A percentile compares a stretch with the other conserved stretches of the same genome.
phyloP scores from a whole-genome alignment of 768 basidiomycete genomes.

The Neoboletus magnificus region DNA sequence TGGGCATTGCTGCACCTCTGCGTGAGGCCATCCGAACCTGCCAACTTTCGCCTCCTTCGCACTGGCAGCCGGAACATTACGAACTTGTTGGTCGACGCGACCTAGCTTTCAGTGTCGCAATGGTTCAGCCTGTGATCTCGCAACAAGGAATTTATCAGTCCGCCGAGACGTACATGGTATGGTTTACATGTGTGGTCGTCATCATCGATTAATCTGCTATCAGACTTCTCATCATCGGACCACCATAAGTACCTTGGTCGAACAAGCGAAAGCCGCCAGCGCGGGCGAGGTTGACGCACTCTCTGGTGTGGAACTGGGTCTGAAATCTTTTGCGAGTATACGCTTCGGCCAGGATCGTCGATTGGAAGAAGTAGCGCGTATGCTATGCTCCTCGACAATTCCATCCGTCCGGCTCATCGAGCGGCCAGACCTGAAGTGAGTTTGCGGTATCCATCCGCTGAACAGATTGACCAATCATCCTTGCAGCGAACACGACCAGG shows the following conservation, averaged over 20 bases:
- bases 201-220: constrained; percentile 8
- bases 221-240: constrained; percentile 52
- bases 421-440: constrained; percentile 67
- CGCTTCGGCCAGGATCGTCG: constrained; percentile 89
- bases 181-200: background rate
- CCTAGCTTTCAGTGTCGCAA: constrained; percentile 31
- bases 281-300: constrained; percentile 54
- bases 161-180: constrained; percentile 33
- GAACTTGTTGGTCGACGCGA: constrained; percentile 33
- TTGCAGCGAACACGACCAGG: constrained; percentile 80
- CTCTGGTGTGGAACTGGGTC: constrained; percentile 69
- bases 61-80: constrained; percentile 56
- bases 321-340: constrained; percentile 74
- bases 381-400: constrained; percentile 78
- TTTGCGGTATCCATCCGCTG: constrained; percentile 16
- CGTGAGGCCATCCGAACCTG: constrained; percentile 83
- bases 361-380: constrained; percentile 85
- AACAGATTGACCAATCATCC: background rate
- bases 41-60: constrained; percentile 69
- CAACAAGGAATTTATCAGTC: constrained; percentile 31
- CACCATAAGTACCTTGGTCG: constrained; percentile 50
- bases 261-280: constrained; percentile 48
- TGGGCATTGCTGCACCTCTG: constrained; percentile 74
- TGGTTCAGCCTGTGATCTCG: constrained; percentile 28
- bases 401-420: constrained; percentile 65